Conservation (phyloP, 495 filamentous ascomycete genomes). For the Aspergillus coremiiformis region DNA sequence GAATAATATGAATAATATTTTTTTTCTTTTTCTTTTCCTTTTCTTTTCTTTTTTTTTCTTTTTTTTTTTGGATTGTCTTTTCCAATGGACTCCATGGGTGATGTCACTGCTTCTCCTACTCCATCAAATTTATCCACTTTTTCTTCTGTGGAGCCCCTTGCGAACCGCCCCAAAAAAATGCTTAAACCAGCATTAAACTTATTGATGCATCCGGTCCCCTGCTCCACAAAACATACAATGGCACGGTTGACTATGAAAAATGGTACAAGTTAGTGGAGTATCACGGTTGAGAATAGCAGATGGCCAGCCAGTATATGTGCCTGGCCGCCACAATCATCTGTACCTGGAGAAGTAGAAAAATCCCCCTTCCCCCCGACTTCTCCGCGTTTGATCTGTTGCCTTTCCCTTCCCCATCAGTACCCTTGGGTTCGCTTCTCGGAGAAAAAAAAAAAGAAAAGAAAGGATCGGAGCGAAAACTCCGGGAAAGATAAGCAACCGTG, state of each 20-base stretch:
- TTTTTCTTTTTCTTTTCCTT: neutral
- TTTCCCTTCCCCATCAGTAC: conserved; percentile 2
- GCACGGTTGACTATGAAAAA: conserved; percentile 14
- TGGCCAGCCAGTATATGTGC: conserved; percentile 3
- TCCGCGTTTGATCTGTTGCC: conserved; percentile 13
- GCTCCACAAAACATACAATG: conserved; percentile 13
- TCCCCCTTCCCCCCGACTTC: conserved; percentile 15
- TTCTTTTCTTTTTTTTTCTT: neutral
- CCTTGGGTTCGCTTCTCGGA: neutral
- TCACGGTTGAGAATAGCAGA: conserved; percentile 6
- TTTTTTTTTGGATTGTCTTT: neutral
- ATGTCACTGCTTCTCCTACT: conserved; percentile 6
- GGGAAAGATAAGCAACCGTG: neutral
- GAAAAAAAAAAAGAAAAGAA: neutral
- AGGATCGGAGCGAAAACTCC: neutral
- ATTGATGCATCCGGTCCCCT: conserved; percentile 26
- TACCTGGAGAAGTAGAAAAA: conserved; percentile 16
- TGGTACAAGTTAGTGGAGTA: conserved; percentile 9
- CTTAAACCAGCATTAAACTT: conserved; percentile 28
- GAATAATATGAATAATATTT: neutral
- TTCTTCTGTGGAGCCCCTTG: conserved; percentile 3
- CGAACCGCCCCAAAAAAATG: conserved; percentile 16
- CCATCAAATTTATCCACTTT: neutral
- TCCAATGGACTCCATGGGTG: neutral
- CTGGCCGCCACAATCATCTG: conserved; percentile 2